A percentile compares a stretch with the other conserved stretches of the same genome.
phyloP scores from a whole-genome alignment of 2,329 filamentous ascomycete genomes.

The Aureobasidium sp. region DNA sequence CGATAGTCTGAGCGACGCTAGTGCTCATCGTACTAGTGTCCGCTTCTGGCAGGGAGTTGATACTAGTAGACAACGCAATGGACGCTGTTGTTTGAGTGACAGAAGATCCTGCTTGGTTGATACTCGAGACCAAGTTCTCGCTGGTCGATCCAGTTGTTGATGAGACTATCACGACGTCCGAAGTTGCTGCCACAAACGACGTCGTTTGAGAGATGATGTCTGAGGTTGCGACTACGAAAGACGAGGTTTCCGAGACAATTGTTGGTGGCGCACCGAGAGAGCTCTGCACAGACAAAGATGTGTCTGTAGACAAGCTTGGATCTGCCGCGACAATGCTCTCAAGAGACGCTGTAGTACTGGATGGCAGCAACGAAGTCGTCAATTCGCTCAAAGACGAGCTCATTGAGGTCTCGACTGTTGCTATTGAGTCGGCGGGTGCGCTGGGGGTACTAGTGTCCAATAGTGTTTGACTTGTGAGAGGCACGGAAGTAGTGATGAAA shows the following conservation, averaged over 20 bases:
- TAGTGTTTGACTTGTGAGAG: background rate
- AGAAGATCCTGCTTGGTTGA: background rate
- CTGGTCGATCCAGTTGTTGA: background rate
- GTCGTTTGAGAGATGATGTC: background rate
- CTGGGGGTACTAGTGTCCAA: background rate
- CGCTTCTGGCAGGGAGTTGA: background rate
- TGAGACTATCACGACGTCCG: no score
- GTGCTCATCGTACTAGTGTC: background rate
- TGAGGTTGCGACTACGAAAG: background rate
- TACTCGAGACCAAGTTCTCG: background rate
- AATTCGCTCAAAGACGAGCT: background rate
- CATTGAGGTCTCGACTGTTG: background rate
- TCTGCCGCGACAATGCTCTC: background rate
- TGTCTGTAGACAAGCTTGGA: background rate
- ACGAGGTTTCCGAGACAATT: no score
- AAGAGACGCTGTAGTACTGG: background rate
- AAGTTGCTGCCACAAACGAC: background rate
- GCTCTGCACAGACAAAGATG: background rate
- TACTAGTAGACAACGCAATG: background rate
- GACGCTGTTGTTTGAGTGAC: background rate
- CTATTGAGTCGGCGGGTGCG: background rate
- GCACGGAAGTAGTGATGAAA: background rate
- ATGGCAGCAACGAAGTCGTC: no score
- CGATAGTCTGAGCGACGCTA: background rate
- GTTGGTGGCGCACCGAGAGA: background rate